These are phyloP conservation scores for Inosperma sp. DNA, from an alignment of 768 basidiomycete genomes.

Conservation along the genomic window DNA sequence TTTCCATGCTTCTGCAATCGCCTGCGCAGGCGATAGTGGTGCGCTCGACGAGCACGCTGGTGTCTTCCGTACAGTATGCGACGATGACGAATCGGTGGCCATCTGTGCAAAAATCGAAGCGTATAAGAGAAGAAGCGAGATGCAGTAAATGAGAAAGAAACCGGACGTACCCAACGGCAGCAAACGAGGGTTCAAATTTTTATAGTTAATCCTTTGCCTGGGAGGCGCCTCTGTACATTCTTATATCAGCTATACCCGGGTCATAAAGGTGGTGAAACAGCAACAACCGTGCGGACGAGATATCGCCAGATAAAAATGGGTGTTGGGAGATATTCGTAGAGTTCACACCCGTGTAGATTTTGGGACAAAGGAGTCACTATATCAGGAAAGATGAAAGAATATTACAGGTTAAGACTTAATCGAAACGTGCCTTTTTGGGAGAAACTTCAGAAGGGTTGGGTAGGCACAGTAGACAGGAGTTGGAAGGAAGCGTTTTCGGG, in stretches of 20 bases:
- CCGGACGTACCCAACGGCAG: constrained; percentile 36
- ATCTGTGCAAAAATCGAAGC: constrained; percentile 35
- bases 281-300: constrained; percentile 27
- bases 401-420: constrained; percentile 31
- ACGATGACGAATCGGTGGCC: constrained; percentile 40
- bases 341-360: constrained; percentile 33
- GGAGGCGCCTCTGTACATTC: constrained; percentile 36
- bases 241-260: constrained; percentile 42
- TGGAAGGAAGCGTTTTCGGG: too few relatives aligned
- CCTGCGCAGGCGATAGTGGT: constrained; percentile 48
- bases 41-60: constrained; percentile 26
- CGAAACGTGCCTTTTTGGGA: constrained; percentile 44
- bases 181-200: constrained; percentile 11
- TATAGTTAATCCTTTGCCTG: constrained; percentile 33
- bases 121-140: constrained; percentile 24
- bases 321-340: constrained; percentile 7
- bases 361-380: constrained; percentile 47
- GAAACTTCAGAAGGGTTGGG: too few relatives aligned
- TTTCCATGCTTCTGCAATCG: constrained; percentile 68
- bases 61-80: constrained; percentile 31
- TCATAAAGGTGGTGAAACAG: constrained; percentile 32
- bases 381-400: constrained; percentile 49
- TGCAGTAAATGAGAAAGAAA: constrained; percentile 19
- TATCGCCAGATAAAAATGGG: constrained; percentile 31
- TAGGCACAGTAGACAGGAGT: too few relatives aligned